These are phyloP conservation scores for Penicillium manginii DNA, from an alignment of 495 filamentous ascomycete genomes.

Conservation along the genomic window DNA sequence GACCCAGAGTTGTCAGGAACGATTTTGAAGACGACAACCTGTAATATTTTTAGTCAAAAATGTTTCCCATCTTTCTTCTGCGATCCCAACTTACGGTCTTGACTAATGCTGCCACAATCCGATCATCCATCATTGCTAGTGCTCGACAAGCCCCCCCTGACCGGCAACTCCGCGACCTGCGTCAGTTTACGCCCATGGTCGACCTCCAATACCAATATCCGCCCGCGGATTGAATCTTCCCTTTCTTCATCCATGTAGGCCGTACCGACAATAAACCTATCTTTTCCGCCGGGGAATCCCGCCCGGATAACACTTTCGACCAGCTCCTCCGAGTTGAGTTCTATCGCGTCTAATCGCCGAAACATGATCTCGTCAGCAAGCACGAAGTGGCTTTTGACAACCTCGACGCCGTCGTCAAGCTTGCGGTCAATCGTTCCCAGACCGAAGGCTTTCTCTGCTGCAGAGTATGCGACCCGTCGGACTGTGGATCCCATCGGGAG, in stretches of 20 bases:
- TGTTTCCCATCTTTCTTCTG: neutral
- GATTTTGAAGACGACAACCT: conserved; percentile 65
- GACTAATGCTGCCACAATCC: conserved; percentile 80
- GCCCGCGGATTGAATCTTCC: conserved; percentile 61
- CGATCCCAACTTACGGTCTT: conserved; percentile 69
- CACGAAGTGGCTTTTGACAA: conserved; percentile 62
- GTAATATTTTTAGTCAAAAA: neutral
- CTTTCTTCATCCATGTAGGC: conserved; percentile 68
- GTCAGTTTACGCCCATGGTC: conserved; percentile 73
- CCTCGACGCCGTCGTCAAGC: conserved; percentile 58
- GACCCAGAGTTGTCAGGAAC: conserved; percentile 47
- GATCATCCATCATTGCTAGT: conserved; percentile 72
- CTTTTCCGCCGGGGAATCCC: conserved; percentile 61
- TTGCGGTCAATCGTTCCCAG: conserved; percentile 79
- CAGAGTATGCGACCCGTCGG: conserved; percentile 83
- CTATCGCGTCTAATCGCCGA: conserved; percentile 52
- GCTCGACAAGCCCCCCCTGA: conserved; percentile 82
- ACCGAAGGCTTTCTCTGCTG: conserved; percentile 77
- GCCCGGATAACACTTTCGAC: conserved; percentile 84
- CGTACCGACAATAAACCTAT: conserved; percentile 89
- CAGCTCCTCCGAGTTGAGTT: conserved; percentile 68
- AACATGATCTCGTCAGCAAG: conserved; percentile 64
- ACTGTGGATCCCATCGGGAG: conserved; percentile 81
- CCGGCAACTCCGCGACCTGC: conserved; percentile 60
- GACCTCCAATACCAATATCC: conserved; percentile 84